phyloP scores from a whole-genome alignment of 2,329 filamentous ascomycete species.

The Hymenoscyphus albidus region DNA sequence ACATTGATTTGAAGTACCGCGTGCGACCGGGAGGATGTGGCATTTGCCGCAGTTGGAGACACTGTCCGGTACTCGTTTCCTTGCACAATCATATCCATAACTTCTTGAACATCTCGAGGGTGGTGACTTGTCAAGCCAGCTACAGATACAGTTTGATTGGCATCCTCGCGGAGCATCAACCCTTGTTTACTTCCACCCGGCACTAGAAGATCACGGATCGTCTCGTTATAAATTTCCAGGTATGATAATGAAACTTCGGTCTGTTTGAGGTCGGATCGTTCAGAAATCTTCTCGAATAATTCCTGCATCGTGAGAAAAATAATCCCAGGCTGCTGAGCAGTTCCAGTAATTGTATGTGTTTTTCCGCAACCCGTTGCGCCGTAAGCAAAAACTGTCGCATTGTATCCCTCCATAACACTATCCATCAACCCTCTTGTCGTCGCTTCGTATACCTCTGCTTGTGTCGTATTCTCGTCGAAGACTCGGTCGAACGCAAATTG shows the following conservation, averaged over 20 bases:
- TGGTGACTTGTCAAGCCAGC: conserved; percentile 86
- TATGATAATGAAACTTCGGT: conserved; percentile 93
- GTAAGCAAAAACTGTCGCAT: conserved; percentile 97
- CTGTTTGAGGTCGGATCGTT: conserved; percentile 77
- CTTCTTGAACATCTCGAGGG: conserved; percentile 86
- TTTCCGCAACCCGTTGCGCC: conserved; percentile 97
- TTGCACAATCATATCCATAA: conserved; percentile 98
- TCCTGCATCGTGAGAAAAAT: conserved; percentile 99
- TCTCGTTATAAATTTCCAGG: conserved; percentile 98
- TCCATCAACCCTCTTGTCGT: conserved; percentile 89
- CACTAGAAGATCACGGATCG: conserved; percentile 90
- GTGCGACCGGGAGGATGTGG: conserved; percentile 94
- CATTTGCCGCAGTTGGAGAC: conserved; percentile 94
- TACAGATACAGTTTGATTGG: conserved; percentile 88
- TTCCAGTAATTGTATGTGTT: conserved; percentile 95
- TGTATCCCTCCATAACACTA: conserved; percentile 94
- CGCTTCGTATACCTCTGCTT: conserved; percentile 90
- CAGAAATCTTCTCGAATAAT: conserved; percentile 92
- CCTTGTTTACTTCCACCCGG: conserved; percentile 73
- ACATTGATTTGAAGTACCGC: conserved; percentile 97
- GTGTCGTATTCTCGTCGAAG: conserved; percentile 91
- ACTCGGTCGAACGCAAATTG: conserved; percentile 96
- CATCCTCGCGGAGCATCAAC: conserved; percentile 90
- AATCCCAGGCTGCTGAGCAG: conserved; percentile 87
- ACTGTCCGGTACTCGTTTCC: conserved; percentile 95